phyloP scores from a whole-genome alignment of 345 rosid species.

The Noccaea caerulescens region DNA sequence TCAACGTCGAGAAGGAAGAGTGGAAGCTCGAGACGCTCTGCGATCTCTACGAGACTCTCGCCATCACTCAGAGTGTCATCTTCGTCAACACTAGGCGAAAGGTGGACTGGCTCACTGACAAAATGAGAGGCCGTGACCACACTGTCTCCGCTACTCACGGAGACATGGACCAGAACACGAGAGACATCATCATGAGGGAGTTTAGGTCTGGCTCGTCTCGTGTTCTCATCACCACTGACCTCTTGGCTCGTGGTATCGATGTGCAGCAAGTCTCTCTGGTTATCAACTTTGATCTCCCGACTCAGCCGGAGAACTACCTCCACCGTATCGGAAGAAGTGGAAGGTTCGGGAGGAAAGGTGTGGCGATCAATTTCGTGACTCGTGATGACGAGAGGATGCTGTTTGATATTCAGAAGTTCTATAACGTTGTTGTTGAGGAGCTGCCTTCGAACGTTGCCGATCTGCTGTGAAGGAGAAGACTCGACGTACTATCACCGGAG shows the following conservation, averaged over 20 bases:
- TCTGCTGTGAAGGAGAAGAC: constrained; percentile 48
- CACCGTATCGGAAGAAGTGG: constrained; percentile 81
- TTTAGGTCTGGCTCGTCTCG: constrained; percentile 81
- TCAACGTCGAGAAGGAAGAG: constrained; percentile 74
- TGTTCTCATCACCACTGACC: constrained; percentile 73
- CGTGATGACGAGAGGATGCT: constrained; percentile 66
- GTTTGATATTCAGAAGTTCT: constrained; percentile 66
- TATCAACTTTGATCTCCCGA: constrained; percentile 70
- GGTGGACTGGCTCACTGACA: constrained; percentile 84
- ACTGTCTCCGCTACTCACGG: constrained; percentile 80
- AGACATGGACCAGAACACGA: constrained; percentile 79
- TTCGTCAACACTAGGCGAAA: constrained; percentile 76
- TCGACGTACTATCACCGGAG: constrained; percentile 33
- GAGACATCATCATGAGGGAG: constrained; percentile 79
- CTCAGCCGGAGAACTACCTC: constrained; percentile 77
- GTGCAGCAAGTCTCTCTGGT: constrained; percentile 79
- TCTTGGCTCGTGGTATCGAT: constrained; percentile 78
- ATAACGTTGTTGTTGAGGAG: constrained; percentile 63
- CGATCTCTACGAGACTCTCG: constrained; percentile 74
- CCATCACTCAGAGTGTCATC: constrained; percentile 77
- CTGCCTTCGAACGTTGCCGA: constrained; percentile 64
- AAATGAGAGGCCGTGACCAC: constrained; percentile 70
- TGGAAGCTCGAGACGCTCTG: constrained; percentile 83
- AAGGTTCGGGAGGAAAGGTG: constrained; percentile 80
- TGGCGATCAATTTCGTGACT: constrained; percentile 66